phyloP scores from a whole-genome alignment of 148 eudicot species.

The Rhododendron molle region DNA sequence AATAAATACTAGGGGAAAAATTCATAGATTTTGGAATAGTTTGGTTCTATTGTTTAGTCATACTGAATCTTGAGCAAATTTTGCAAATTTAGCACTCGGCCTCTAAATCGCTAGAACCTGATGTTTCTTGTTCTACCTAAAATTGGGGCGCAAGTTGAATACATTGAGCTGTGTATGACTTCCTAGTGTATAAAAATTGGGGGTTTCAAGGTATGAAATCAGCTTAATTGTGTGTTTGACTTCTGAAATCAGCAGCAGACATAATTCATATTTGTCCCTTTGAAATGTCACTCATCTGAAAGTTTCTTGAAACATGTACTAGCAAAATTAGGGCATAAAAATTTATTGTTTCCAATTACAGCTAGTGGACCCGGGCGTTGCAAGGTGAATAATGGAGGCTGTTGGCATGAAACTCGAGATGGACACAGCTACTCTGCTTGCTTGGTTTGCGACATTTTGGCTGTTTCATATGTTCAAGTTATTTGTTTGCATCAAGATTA shows the following conservation, averaged over 20 bases:
- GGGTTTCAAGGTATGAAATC: not conserved
- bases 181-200: not conserved
- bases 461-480: not conserved
- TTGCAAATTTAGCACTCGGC: not conserved
- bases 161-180: not conserved
- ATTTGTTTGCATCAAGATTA: not conserved
- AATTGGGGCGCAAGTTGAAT: not conserved
- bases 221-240: not conserved
- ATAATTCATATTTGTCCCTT: not conserved
- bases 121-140: not conserved
- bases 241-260: not conserved
- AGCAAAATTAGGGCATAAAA: not conserved
- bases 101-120: not conserved
- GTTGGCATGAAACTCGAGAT: conserved; percentile 82
- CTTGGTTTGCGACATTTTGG: conserved; percentile 40
- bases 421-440: conserved; percentile 82
- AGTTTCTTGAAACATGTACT: not conserved
- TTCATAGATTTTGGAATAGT: not conserved
- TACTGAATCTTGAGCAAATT: not conserved
- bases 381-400: conserved; percentile 83
- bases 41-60: not conserved
- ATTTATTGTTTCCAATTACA: conserved; percentile 23
- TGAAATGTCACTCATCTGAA: not conserved
- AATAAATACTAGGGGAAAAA: no score
- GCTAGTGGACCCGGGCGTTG: conserved; percentile 92